Conservation (phyloP, 164 flowering plant genomes). For the Vitis riparia region DNA sequence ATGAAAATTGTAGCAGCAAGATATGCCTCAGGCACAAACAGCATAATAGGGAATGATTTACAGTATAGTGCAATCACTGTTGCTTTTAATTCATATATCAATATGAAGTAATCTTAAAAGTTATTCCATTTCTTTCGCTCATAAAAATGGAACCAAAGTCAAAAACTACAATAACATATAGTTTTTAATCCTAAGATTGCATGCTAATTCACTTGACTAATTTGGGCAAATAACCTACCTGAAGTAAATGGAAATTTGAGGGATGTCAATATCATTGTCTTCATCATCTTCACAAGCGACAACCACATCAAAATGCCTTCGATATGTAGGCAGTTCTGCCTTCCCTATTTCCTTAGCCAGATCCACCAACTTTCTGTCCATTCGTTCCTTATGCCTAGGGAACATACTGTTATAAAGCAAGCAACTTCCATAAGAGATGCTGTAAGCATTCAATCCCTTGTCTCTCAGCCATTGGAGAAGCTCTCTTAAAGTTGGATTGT, state of each 20-base stretch:
- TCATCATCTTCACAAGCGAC: constrained; percentile 91
- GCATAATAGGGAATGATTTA: too few species aligned
- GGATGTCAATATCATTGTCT: constrained; percentile 79
- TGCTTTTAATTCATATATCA: too few species aligned
- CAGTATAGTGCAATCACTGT: too few species aligned
- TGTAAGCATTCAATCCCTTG: constrained; percentile 79
- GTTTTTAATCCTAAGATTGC: too few species aligned
- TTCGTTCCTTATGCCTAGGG: constrained; percentile 63
- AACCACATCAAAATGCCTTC: constrained; percentile 69
- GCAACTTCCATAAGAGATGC: constrained; percentile 85
- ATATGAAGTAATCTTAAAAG: too few species aligned
- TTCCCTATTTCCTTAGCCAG: constrained; percentile 71
- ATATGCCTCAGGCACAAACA: too few species aligned
- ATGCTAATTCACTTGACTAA: too few species aligned
- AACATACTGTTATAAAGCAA: constrained; percentile 81
- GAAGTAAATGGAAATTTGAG: constrained; percentile 73
- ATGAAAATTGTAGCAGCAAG: too few species aligned
- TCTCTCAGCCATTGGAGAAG: constrained; percentile 70
- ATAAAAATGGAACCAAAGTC: too few species aligned
- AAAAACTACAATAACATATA: too few species aligned
- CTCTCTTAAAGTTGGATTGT: constrained; percentile 65
- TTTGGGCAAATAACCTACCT: constrained; percentile 22
- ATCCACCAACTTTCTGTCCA: constrained; percentile 70
- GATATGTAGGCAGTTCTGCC: constrained; percentile 58
- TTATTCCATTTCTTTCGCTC: too few species aligned